Evolutionary conservation across 208 protist species (phyloP).

Genomic region (Trypanosoma cruzi): DNA sequence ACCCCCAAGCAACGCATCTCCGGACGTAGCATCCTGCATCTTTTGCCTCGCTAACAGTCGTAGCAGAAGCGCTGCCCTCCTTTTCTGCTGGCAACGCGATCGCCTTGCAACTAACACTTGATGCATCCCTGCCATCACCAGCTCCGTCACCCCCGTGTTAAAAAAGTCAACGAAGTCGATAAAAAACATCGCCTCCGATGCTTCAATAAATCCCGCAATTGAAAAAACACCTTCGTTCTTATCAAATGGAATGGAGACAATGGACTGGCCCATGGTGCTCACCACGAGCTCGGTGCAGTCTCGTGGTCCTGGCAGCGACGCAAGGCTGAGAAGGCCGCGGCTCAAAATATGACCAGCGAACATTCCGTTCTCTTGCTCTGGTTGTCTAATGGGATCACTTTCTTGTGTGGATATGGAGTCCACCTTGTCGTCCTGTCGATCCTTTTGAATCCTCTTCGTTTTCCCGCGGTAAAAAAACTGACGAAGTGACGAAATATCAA

Average conservation of each 20-base stretch:
- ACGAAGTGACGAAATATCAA: conserved; percentile 50
- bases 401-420: not conserved
- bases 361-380: not conserved
- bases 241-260: conserved; percentile 73
- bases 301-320: conserved; percentile 28
- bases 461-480: conserved; percentile 36
- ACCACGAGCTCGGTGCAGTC: conserved; percentile 59
- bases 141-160: conserved; percentile 44
- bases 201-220: conserved; percentile 67
- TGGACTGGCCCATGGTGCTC: conserved; percentile 74
- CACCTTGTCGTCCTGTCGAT: conserved; percentile 6
- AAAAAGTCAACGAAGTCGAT: conserved; percentile 80
- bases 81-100: conserved; percentile 38
- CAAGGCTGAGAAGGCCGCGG: conserved; percentile 59
- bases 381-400: not conserved
- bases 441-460: conserved; percentile 16
- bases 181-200: conserved; percentile 73
- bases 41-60: conserved; percentile 37
- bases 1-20: not conserved
- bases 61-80: conserved; percentile 48
- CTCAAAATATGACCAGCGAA: conserved; percentile 67
- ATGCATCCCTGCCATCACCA: conserved; percentile 77
- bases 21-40: not conserved
- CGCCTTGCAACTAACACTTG: conserved; percentile 66
- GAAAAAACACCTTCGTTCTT: conserved; percentile 39